Evolutionary conservation across 805 yeast genomes (phyloP).

Genomic region (Ogataea corticis): DNA sequence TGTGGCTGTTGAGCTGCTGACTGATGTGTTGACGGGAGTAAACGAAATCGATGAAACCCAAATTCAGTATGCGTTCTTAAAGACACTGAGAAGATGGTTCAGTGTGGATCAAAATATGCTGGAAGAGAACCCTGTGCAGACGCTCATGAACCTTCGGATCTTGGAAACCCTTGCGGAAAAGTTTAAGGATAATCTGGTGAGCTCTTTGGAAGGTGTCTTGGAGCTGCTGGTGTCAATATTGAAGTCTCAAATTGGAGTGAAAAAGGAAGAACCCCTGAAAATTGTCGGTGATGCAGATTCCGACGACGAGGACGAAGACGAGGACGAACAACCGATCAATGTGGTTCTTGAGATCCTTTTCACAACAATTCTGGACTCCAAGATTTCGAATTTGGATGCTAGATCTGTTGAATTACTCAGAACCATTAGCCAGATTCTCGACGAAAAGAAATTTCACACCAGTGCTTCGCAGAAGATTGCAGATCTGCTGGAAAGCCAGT

Average conservation of each 20-base stretch:
- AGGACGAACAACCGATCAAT: slow-evolving; percentile 32
- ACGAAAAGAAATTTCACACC: not conserved
- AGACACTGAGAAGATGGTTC: slow-evolving; percentile 64
- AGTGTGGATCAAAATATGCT: slow-evolving; percentile 8
- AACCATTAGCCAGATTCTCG: slow-evolving; percentile 16
- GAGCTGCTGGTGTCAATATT: slow-evolving; percentile 47
- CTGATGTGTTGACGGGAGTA: slow-evolving; percentile 29
- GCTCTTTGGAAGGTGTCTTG: slow-evolving; percentile 58
- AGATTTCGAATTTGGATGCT: slow-evolving; percentile 5
- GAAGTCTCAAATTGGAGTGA: slow-evolving; percentile 6
- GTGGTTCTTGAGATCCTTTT: slow-evolving; percentile 40
- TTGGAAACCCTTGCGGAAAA: slow-evolving; percentile 60
- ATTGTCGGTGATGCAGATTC: slow-evolving; percentile 25
- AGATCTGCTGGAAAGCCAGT: not conserved
- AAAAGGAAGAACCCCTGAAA: slow-evolving; percentile 1
- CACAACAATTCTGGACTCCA: slow-evolving; percentile 34
- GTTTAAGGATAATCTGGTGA: slow-evolving; percentile 57
- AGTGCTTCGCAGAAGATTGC: not conserved
- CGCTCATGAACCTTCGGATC: slow-evolving; percentile 60
- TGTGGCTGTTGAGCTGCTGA: slow-evolving; percentile 39
- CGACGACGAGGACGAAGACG: slow-evolving; percentile 44
- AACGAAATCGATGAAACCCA: slow-evolving; percentile 49
- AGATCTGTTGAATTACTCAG: slow-evolving; percentile 10
- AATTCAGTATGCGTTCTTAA: slow-evolving; percentile 48
- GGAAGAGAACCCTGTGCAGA: slow-evolving; percentile 50